phyloP scores from a whole-genome alignment of 2,329 filamentous ascomycete species.

The Colletotrichum caudatum region DNA sequence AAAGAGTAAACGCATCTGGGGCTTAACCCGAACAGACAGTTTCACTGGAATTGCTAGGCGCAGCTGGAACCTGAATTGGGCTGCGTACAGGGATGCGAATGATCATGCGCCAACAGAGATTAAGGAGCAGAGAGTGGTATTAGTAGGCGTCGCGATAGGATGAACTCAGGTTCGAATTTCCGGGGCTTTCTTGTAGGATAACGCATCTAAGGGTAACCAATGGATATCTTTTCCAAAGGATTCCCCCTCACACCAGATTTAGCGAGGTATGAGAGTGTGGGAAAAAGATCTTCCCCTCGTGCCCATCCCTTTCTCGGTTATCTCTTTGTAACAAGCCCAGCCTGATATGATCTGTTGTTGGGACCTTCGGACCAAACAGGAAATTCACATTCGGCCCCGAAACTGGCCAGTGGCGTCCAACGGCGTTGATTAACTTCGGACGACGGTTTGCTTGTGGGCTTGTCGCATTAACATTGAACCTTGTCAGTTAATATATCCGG shows the following conservation, averaged over 20 bases:
- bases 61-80: background rate
- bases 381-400: conserved; percentile 17
- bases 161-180: background rate
- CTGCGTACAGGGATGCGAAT: no score
- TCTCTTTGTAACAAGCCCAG: conserved; percentile 31
- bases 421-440: conserved; percentile 33
- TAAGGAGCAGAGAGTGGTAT: conserved; percentile 2
- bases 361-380: conserved; percentile 7
- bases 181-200: background rate
- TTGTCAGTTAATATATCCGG: conserved; percentile 25
- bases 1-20: no score
- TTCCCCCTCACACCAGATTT: background rate
- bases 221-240: no score
- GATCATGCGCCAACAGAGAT: background rate
- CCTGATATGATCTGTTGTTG: conserved; percentile 23
- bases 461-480: conserved; percentile 29
- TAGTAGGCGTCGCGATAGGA: background rate
- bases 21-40: background rate
- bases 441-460: conserved; percentile 34
- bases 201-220: no score
- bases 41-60: background rate
- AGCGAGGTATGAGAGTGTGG: background rate
- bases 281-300: background rate
- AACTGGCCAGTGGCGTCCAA: conserved; percentile 12
- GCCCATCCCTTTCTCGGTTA: background rate